Percentiles rank a stretch among this genome's conserved stretches.
These are phyloP conservation scores for Debaryomyces tyrocola DNA, from an alignment of 805 yeast genomes.

Conservation along the genomic window DNA sequence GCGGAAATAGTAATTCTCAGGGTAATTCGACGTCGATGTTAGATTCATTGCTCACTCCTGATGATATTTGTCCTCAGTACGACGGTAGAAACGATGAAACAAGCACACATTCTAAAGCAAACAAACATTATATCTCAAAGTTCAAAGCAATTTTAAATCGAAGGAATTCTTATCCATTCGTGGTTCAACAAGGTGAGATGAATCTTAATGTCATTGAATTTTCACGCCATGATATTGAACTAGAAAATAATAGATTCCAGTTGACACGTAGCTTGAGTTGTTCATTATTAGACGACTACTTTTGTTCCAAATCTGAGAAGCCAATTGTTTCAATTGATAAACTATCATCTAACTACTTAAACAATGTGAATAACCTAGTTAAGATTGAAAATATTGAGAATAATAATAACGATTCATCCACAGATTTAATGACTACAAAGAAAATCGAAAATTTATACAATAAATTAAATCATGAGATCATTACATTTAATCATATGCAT, in stretches of 20 bases:
- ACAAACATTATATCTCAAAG: conserved; percentile 6
- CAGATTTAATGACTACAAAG: conserved; percentile 8
- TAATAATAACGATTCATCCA: neutral
- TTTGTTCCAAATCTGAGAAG: conserved; percentile 4
- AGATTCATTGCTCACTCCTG: conserved; percentile 20
- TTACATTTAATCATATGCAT: conserved; percentile 25
- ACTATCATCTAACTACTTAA: conserved; percentile 17
- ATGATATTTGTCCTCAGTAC: conserved; percentile 6
- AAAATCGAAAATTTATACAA: conserved; percentile 19
- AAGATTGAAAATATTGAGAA: conserved; percentile 16
- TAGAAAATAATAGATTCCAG: neutral
- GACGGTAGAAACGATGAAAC: neutral
- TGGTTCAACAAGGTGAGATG: conserved; percentile 11
- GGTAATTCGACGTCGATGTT: conserved; percentile 5
- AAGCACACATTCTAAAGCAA: neutral
- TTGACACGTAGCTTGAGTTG: conserved; percentile 22
- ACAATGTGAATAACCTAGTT: conserved; percentile 15
- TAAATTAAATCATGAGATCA: conserved; percentile 30
- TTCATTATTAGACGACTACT: conserved; percentile 19
- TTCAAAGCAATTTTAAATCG: conserved; percentile 24
- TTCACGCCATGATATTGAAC: conserved; percentile 7
- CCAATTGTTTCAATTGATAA: conserved; percentile 14
- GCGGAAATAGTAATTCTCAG: neutral
- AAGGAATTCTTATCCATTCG: conserved; percentile 35
- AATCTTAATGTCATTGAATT: conserved; percentile 22